These are phyloP conservation scores for Pyrus pyrifolia DNA, from an alignment of 306 rosid genomes.

Conservation along the genomic window DNA sequence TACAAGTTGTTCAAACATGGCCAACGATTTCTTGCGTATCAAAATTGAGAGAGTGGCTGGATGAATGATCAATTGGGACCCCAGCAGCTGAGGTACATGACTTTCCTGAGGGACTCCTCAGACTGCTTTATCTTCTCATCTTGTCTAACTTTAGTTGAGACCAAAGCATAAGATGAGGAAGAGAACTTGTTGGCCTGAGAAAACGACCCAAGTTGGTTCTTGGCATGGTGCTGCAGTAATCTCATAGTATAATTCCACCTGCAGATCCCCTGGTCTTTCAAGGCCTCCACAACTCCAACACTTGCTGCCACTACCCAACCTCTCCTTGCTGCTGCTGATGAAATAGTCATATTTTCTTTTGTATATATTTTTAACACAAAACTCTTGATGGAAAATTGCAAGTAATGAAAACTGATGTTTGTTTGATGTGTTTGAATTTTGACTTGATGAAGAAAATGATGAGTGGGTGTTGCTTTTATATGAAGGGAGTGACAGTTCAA, in stretches of 20 bases:
- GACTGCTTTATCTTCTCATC: slow-evolving; percentile 41
- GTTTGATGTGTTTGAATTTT: neutral
- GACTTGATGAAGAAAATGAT: neutral
- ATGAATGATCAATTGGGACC: slow-evolving; percentile 37
- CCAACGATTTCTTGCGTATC: neutral
- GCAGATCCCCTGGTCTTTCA: slow-evolving; percentile 64
- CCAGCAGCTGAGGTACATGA: slow-evolving; percentile 64
- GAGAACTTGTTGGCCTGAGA: slow-evolving; percentile 29
- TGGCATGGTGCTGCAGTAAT: slow-evolving; percentile 31
- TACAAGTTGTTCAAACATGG: neutral
- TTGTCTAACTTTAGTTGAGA: slow-evolving; percentile 19
- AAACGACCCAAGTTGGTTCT: slow-evolving; percentile 21
- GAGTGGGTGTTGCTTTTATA: neutral
- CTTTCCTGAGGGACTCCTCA: slow-evolving; percentile 62
- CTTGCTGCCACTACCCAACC: slow-evolving; percentile 28
- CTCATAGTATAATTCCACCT: slow-evolving; percentile 21
- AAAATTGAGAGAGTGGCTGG: neutral
- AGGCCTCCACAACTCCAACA: slow-evolving; percentile 31
- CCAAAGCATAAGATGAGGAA: slow-evolving; percentile 27
- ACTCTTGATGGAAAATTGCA: neutral
- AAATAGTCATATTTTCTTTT: slow-evolving; percentile 11
- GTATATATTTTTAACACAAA: neutral
- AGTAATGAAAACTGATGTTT: neutral
- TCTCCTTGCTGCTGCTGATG: neutral
- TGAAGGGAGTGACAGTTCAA: neutral